Evolutionary conservation across 2,329 filamentous ascomycete genomes (phyloP), one percentile per base, ranked within the genome.

Genomic region (Aureobasidium sp.): DNA sequence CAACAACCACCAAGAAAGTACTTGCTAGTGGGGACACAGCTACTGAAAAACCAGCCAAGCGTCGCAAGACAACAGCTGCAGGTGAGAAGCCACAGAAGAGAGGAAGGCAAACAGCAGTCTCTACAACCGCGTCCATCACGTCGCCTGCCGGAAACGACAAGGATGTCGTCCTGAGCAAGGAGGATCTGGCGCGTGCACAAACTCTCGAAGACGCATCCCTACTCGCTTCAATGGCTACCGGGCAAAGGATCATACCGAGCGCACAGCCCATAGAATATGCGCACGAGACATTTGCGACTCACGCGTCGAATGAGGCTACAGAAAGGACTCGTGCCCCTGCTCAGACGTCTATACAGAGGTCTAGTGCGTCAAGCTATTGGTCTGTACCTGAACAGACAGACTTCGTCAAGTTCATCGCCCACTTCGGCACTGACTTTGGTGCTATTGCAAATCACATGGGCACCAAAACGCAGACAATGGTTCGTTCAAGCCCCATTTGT

Each of bases 391-490:
- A 93, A 69, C 78, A 85, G 52, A 85, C 78, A 41, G 87, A 90
- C 62, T 93, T 93, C 67, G 83, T 84, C 30, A 79, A 77, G 53
- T 76, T 89, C 55, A 74, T 93, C 41, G 78, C 76, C 47, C 79
- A 88, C 52, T 91, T 89, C 70, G 88, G 88, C 55, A 88, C 84
- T 14, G 86, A 93, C 65, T 93, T 86, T 80, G 73, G 74, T 44
- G 80, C 79, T 4, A 91, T 91, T 68, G 85, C 88, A 35, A 76
- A 76, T 48, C 82, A 88, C 61, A 90, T 93, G 85, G 84, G 85
- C 45, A 88, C 86, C 4, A 91, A 91, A 70, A 91, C 88, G 16
- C 79, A 85, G 53, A 86, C 86, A n/a, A 93, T 93, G 88, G 88
- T 87, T 74, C 67, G 76, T 49, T 10, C n/a, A n/a, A 16, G 11